phyloP scores from a whole-genome alignment of 768 basidiomycete genomes.

The Baorangia bicolor region DNA sequence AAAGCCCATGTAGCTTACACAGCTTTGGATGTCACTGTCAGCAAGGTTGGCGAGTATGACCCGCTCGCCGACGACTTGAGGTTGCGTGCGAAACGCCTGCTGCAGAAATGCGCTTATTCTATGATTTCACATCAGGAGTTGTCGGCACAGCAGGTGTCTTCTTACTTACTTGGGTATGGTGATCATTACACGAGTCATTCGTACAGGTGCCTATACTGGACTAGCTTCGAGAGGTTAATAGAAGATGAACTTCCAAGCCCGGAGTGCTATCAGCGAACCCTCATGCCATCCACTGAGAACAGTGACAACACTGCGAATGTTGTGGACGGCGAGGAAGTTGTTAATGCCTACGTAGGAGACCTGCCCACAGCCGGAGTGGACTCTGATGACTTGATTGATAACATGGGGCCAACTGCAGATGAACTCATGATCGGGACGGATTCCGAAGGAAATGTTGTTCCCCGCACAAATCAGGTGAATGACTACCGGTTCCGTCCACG shows the following conservation, averaged over 20 bases:
- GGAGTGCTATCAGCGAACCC: too few species aligned
- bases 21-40: neutral
- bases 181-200: neutral
- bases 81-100: neutral
- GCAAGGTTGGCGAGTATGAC: neutral
- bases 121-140: neutral
- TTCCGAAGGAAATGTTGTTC: too few species aligned
- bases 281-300: too few species aligned
- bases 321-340: too few species aligned
- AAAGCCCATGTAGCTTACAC: neutral
- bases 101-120: neutral
- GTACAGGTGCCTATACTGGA: neutral
- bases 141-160: neutral
- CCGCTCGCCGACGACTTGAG: neutral
- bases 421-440: too few species aligned
- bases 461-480: too few species aligned
- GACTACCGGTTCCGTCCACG: neutral
- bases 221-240: neutral
- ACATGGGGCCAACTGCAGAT: too few species aligned
- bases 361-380: too few species aligned
- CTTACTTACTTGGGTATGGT: neutral
- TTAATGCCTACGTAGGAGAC: too few species aligned
- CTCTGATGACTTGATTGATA: too few species aligned
- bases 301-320: too few species aligned
- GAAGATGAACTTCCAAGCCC: too few species aligned